Evolutionary conservation across 2,329 filamentous ascomycete genomes (phyloP).

Genomic region (Cephalotrichum gorgonifer): DNA sequence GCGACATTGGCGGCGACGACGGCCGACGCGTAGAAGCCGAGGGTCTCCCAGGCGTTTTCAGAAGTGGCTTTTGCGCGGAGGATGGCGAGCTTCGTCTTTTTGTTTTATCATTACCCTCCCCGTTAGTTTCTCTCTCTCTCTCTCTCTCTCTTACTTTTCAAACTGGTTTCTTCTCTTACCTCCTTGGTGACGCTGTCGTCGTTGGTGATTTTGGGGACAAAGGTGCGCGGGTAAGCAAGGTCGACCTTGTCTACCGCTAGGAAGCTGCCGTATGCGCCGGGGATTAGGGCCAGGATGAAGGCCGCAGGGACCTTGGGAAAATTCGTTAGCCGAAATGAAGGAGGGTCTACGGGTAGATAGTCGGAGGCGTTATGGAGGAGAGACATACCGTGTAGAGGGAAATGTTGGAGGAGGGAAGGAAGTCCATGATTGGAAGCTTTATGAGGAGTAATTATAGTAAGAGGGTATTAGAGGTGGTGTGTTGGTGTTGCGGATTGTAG

Average conservation of each 20-base stretch:
- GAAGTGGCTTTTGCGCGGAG: constrained; percentile 40
- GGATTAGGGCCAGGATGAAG: constrained; percentile 22
- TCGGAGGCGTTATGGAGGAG: too few relatives aligned
- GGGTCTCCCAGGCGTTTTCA: constrained; percentile 31
- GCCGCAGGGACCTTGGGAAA: constrained; percentile 25
- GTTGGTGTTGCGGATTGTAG: background rate
- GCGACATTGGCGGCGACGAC: constrained; percentile 36
- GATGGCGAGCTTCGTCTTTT: constrained; percentile 40
- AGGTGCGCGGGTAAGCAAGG: constrained; percentile 25
- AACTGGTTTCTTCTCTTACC: constrained; percentile 9
- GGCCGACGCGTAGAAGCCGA: constrained; percentile 30
- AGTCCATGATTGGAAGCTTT: background rate
- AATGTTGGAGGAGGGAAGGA: constrained; percentile 23
- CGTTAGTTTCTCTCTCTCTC: background rate
- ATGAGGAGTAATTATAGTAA: too few relatives aligned
- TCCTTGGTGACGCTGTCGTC: constrained; percentile 19
- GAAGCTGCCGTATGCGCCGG: constrained; percentile 21
- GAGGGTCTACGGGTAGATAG: too few relatives aligned
- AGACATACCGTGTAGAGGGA: constrained; percentile 15
- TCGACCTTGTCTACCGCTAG: constrained; percentile 24
- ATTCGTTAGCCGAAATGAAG: background rate
- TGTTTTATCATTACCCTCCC: constrained; percentile 1
- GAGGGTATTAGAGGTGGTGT: background rate
- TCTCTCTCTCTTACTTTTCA: background rate
- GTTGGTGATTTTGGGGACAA: constrained; percentile 18